These are phyloP conservation scores for Ogataea pini DNA, from an alignment of 805 yeast genomes.

Conservation along the genomic window DNA sequence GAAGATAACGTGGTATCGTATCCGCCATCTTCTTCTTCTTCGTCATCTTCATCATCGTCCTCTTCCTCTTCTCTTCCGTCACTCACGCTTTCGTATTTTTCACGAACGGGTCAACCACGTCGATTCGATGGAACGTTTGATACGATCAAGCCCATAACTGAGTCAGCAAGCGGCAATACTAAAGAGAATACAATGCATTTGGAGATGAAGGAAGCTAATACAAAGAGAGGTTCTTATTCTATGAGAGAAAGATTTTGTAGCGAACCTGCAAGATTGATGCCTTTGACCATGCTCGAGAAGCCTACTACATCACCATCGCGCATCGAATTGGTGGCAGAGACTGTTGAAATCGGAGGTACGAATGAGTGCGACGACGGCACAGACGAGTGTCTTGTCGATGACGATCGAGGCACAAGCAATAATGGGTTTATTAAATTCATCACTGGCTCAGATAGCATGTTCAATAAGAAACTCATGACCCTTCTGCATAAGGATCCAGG, in stretches of 20 bases:
- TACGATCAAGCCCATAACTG: neutral
- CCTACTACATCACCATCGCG: neutral
- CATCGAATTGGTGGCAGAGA: neutral
- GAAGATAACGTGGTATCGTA: constrained; percentile 8
- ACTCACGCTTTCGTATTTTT: constrained; percentile 20
- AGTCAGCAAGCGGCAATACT: neutral
- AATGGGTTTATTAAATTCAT: constrained; percentile 15
- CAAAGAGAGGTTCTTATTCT: neutral
- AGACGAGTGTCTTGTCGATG: neutral
- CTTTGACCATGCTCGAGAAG: constrained; percentile 1
- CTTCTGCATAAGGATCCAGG: constrained; percentile 12
- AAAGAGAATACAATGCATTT: neutral
- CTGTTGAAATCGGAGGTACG: neutral
- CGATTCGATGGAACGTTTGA: neutral
- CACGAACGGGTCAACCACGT: constrained; percentile 16
- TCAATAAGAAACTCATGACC: constrained; percentile 18
- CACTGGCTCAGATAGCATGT: constrained; percentile 20
- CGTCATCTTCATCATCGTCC: constrained; percentile 16
- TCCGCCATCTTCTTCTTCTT: constrained; percentile 15
- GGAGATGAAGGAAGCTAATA: neutral
- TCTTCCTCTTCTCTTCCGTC: constrained; percentile 23
- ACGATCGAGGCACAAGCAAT: neutral
- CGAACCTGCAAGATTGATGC: constrained; percentile 4
- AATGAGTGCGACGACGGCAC: neutral
- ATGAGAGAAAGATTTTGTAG: constrained; percentile 5